Evolutionary conservation across 495 filamentous ascomycete species (phyloP), one percentile per base, ranked within the genome.

Genomic region (Physcia stellaris): DNA sequence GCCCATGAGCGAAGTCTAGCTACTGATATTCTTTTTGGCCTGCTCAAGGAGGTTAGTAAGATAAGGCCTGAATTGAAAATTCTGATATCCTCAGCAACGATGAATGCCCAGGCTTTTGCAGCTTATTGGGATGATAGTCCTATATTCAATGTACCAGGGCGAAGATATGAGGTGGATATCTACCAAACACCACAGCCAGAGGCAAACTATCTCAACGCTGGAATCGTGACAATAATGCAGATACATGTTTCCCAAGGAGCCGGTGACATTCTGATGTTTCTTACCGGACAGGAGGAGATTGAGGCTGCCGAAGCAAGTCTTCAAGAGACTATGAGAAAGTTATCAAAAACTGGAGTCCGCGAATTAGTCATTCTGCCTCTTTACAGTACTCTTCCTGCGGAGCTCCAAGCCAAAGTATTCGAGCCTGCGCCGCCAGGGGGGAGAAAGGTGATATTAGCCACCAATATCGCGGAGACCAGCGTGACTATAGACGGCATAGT

Each of bases 131-230:
- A 96, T 57, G 81, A 92, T 53, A 83, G 83, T 2, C 88, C 92
- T 7, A 95, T 96, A 42, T 94, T 95, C 64, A 90, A 93, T 52
- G 82, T 98, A 33, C 92, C 92, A 9, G 90, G 90, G 17, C 79
- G 90, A 39, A 71, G 79, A 23, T 93, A 86, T 57, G 81, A 83
- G 3, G 87, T 98, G 11, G 85, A 94, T 39, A 86, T 94, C 19
- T 83, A 92, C 58, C 94, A 93, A 59, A 92, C 86, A 0, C 75
- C 78, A 4, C 79, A 90, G 37, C 92, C 92, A 0, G 90, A 98
- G 55, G 84, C 85, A 22, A 94, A 96, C 53, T 96, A 95, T 48
- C 66, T 98, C 3, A 82, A 83, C 4, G 92, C 92, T 9, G 81
- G 80, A 22, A 80, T 96, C 40, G 92, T 85, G 0, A 96, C 90